Conservation (phyloP, 1,139 yeast genomes). For the Debaryomycetaceae sp. region DNA sequence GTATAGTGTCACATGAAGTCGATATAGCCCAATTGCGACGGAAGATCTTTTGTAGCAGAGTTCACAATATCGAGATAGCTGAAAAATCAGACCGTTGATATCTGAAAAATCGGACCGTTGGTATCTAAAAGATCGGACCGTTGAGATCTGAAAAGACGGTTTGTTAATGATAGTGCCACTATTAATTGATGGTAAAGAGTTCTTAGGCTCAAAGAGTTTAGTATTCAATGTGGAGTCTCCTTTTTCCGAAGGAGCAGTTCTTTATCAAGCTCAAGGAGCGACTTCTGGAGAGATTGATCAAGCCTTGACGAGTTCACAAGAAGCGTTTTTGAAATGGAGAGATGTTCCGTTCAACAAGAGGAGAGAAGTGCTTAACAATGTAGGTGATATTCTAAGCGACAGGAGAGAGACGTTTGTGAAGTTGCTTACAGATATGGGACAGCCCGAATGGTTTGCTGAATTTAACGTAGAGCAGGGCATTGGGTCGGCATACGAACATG, state of each 20-base stretch:
- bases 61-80: too few species aligned
- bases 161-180: neutral
- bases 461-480: conserved; percentile 27
- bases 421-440: conserved; percentile 34
- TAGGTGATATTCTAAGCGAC: conserved; percentile 12
- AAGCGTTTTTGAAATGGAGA: neutral
- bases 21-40: too few species aligned
- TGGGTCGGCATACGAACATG: conserved; percentile 22
- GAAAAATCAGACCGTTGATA: too few species aligned
- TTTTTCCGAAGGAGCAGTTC: neutral
- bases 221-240: conserved; percentile 1
- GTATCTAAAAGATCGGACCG: too few species aligned
- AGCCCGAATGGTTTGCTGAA: conserved; percentile 34
- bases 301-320: neutral
- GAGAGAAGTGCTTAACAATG: conserved; percentile 16
- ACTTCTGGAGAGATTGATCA: neutral
- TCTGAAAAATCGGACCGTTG: too few species aligned
- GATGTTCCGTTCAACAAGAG: conserved; percentile 12
- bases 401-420: conserved; percentile 14
- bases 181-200: neutral
- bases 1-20: too few species aligned
- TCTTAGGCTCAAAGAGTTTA: neutral
- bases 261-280: conserved; percentile 1
- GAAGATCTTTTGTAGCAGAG: too few species aligned
- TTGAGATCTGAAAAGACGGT: too few species aligned